Evolutionary conservation across 257 asterid genomes (phyloP), one percentile per base, ranked within the genome.

Genomic region (Nicotiana undulata): DNA sequence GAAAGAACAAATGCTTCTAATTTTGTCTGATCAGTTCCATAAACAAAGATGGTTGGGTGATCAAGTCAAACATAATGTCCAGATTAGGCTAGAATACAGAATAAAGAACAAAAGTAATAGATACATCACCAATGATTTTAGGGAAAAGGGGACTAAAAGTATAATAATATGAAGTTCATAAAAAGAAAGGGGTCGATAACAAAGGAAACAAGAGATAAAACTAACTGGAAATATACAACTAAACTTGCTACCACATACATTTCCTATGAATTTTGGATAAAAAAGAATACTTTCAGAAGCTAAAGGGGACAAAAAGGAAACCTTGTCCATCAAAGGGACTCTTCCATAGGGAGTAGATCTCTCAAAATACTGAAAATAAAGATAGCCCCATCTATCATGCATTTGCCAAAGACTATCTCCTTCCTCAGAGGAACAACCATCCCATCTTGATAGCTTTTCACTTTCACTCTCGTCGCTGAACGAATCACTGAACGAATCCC

Each of bases 321-420:
- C 92, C 92, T 89, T 89, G 84, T 89, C 92, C 92, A 82, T 70
- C 28, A 89, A 86, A 85, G 92, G 92, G 82, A 87, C 92, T 72
- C 92, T 87, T 79, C 85, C 89, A 76, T 89, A 89, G 18, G 92
- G 92, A 37, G 90, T 81, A 22, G 90, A 87, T 83, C 84, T 86
- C 82, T 89, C 92, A 61, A 87, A 87, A 49, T 85, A 87, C 82
- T 89, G 87, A 72, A 84, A 84, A 72, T 87, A 89, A 59, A 84
- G 88, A 75, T 70, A 56, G 66, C 92, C 90, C 89, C 80, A 89
- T 79, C 85, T 82, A 37, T 89, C 90, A 82, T 87, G 86, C 70
- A 70, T 37, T 31, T 84, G 86, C 82, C 85, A 80, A 37, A 81
- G 81, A 22, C 82, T 77, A 65, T 89, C 89, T 34, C 87, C 92